A percentile compares a stretch with the other conserved stretches of the same genome.
phyloP scores from a whole-genome alignment of 2,329 filamentous ascomycete species.

The Nannizziopsis arthrosporioides region DNA sequence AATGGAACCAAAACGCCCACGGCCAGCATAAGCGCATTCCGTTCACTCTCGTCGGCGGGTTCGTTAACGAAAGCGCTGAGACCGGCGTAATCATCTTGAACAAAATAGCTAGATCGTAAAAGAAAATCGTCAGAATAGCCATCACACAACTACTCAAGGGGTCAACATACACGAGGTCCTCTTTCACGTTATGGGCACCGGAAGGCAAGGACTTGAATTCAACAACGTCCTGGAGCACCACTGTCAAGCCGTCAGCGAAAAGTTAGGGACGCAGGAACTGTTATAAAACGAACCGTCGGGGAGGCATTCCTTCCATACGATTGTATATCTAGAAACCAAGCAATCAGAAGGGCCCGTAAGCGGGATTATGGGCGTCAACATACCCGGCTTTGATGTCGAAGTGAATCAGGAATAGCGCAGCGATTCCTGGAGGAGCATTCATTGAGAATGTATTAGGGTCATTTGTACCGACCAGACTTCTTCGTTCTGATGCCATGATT shows the following conservation, averaged over 20 bases:
- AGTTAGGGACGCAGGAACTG: neutral
- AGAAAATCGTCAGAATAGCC: neutral
- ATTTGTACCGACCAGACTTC: slow-evolving; percentile 20
- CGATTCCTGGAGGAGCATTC: slow-evolving; percentile 43
- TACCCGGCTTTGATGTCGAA: slow-evolving; percentile 90
- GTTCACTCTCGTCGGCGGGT: slow-evolving; percentile 63
- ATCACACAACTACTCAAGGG: neutral
- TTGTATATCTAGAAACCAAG: slow-evolving; percentile 50
- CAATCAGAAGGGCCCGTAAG: slow-evolving; percentile 2
- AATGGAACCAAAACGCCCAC: slow-evolving; percentile 80
- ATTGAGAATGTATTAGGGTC: slow-evolving; percentile 25
- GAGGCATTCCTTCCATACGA: slow-evolving; percentile 71
- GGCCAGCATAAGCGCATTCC: slow-evolving; percentile 85
- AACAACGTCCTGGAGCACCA: slow-evolving; percentile 66
- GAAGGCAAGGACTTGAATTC: slow-evolving; percentile 96
- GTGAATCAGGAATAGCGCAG: slow-evolving; percentile 75
- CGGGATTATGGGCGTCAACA: slow-evolving; percentile 15
- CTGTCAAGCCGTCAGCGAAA: slow-evolving; percentile 22
- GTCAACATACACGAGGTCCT: slow-evolving; percentile 56
- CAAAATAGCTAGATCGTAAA: slow-evolving; percentile 61
- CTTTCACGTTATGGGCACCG: slow-evolving; percentile 73
- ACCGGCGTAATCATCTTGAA: slow-evolving; percentile 72
- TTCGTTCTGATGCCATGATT: slow-evolving; percentile 15
- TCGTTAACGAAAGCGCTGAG: slow-evolving; percentile 84
- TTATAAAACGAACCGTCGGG: slow-evolving; percentile 47